These are phyloP conservation scores for Debaryomyces sp. DNA, from an alignment of 1,139 yeast species.

Conservation along the genomic window DNA sequence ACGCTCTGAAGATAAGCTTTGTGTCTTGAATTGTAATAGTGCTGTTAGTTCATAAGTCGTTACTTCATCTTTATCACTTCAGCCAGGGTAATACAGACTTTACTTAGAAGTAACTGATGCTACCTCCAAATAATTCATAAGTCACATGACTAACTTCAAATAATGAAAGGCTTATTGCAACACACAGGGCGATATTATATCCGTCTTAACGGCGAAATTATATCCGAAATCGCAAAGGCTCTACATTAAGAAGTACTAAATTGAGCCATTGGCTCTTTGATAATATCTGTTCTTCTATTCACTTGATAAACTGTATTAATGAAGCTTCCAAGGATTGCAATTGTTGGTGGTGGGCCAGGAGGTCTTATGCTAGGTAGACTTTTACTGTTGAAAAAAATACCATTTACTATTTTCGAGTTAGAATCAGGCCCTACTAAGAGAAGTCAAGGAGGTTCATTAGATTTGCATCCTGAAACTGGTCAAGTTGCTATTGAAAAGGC, in stretches of 20 bases:
- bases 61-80: too few species aligned
- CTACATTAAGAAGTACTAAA: neutral
- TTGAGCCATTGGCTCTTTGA: neutral
- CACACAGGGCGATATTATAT: neutral
- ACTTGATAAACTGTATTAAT: neutral
- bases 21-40: neutral
- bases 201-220: neutral
- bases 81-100: neutral
- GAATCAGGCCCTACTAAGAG: neutral
- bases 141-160: neutral
- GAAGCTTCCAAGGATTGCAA: neutral
- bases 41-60: neutral
- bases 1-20: neutral
- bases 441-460: neutral
- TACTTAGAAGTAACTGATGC: neutral
- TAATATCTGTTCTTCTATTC: neutral
- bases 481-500: neutral
- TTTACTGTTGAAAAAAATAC: neutral
- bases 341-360: neutral
- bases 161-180: neutral
- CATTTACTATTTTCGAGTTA: neutral
- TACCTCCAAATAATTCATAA: too few species aligned
- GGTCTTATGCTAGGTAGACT: constrained; percentile 1
- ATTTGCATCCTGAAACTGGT: neutral
- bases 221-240: too few species aligned